Base-by-base conservation (phyloP, 495 filamentous ascomycete genomes). In the Staphylotrichum tortipilum region DNA sequence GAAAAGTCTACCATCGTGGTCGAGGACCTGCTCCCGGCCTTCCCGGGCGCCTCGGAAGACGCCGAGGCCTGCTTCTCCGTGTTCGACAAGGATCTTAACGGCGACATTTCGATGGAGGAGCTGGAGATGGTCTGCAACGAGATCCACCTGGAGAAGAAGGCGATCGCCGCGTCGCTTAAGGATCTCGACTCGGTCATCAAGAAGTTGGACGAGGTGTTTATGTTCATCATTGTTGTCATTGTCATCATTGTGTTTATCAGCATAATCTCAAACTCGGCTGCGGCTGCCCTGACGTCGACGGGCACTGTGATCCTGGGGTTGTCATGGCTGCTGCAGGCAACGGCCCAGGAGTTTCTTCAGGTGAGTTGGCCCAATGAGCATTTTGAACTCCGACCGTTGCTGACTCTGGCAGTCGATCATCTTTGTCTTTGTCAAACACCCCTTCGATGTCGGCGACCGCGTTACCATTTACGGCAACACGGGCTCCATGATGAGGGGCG, bases 401-500 rank as follows among this genome's bases (percentile, higher is more conserved):
- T 48, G 41, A 55, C 19, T 5, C 23, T 79, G 11, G 2, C 22
- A 94, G 60, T 94, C 88, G 2, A 76, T 91, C 55, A 84, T 95
- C 54, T 97, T 97, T 59, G 90, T 97, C 51, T 95, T 97, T 57
- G 86, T 97, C 61, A 97, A 97, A 72, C 91, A 97, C 64, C 91
- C 91, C 4, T 97, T 96, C 57, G 92, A 97, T 64, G 92, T 96
- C 12, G 91, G 91, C 53, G 91, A 97, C 66, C 81, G 91, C 46
- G 88, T 97, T 3, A 86, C 86, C 17, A 77, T 97, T 26, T 95
- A 95, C 57, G 89, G 89, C 37, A 95, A 94, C 61, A 83, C 91
- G 0, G 92, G 91, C 50, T 74, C 81, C 22, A 59, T 75, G 14
- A 77, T 88, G 63, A 74, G 77, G 15, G 89, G 89, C 21, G 90